Evolutionary conservation across 1,284 basidiomycete species (phyloP), one percentile per base, ranked within the genome.

Genomic region (Amylostereum areolatum): DNA sequence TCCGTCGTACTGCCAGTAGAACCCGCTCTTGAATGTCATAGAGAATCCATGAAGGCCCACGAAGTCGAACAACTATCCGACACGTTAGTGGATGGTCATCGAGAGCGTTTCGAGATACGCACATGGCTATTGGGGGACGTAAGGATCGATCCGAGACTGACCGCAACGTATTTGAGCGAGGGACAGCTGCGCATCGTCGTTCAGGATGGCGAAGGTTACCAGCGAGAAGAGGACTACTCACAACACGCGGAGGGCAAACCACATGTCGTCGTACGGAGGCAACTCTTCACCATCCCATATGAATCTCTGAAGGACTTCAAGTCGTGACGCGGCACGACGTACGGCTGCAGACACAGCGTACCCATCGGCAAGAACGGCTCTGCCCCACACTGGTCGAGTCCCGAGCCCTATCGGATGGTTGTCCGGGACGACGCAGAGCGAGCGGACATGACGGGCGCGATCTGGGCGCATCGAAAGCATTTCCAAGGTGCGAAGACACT

Each of bases 221-320:
- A 33, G 40, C 4, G 28, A 40, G 30, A 33, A 48, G 12, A n/a
- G 34, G 3, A 40, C 35, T 25, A 67, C 77, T 59, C 61, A 87
- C 85, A 76, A 78, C 49, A 75, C 63, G 34, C 82, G 75, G 55
- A 88, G 67, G 48, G 79, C 77, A 52, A 82, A 76, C 85, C 85
- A 88, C 80, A 88, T 82, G 53, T 83, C 78, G 54, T 88, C 85
- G 52, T 78, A 69, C 34, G 73, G 76, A 2, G 84, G 75, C 32
- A 78, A 64, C 57, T 85, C 83, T 47, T 83, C 80, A 3, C 75
- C 81, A 52, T 81, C 80, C 85, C 85, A 88, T 31, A 75, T 65
- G 56, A 88, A 88, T 8, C 69, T 76, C 31, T 71, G 67, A 43
- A 88, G 69, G 24, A 81, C 81, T 48, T 87, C 85, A 39, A 88